These are phyloP conservation scores for Avena atlantica DNA, from an alignment of 176 grass and related monocot species.

Conservation along the genomic window DNA sequence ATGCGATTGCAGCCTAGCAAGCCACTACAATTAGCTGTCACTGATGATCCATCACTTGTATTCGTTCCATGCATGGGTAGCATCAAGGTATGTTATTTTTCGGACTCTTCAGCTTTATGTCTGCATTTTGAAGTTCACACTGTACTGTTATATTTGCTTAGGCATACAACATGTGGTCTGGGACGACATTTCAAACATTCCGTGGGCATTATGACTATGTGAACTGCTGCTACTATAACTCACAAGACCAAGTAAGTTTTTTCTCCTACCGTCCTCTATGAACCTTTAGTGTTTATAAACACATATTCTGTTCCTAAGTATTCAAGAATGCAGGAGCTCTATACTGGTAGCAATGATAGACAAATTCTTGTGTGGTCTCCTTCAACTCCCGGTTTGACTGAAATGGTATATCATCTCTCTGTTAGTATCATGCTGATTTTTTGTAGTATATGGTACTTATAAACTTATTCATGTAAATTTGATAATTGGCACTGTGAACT, in stretches of 20 bases:
- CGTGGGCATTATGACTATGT: slow-evolving; percentile 89
- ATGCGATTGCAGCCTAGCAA: slow-evolving; percentile 82
- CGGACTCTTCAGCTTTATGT: slow-evolving; percentile 26
- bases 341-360: slow-evolving; percentile 94
- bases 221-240: slow-evolving; percentile 82
- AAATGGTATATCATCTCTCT: slow-evolving; percentile 63
- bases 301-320: slow-evolving; percentile 38
- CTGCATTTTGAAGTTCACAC: slow-evolving; percentile 33
- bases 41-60: slow-evolving; percentile 72
- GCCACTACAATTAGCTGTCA: slow-evolving; percentile 74
- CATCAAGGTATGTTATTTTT: slow-evolving; percentile 71
- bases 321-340: slow-evolving; percentile 72
- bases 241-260: slow-evolving; percentile 69
- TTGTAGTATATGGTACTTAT: neutral
- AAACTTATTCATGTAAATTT: slow-evolving; percentile 13
- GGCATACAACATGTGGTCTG: slow-evolving; percentile 87
- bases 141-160: slow-evolving; percentile 40
- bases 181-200: slow-evolving; percentile 63
- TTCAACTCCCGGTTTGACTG: slow-evolving; percentile 57
- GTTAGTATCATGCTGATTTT: slow-evolving; percentile 2
- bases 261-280: slow-evolving; percentile 16
- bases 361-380: slow-evolving; percentile 99
- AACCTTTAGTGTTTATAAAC: neutral
- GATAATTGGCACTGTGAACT: neutral
- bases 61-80: slow-evolving; percentile 90